Conservation (phyloP, 2,329 filamentous ascomycete genomes). For the Fusarium dimerum region DNA sequence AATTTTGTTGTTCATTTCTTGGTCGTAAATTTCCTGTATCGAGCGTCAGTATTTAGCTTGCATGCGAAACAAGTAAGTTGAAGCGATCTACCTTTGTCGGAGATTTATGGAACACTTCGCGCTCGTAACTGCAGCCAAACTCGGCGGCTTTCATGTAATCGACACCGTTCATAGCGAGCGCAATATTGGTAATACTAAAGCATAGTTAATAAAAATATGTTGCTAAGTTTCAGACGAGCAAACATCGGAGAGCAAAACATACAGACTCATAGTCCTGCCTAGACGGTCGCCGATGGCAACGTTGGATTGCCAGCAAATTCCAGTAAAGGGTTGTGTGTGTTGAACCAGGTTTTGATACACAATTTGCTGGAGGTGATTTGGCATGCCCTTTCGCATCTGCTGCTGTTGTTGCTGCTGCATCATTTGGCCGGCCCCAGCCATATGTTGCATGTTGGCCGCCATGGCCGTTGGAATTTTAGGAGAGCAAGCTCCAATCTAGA, state of each 20-base stretch:
- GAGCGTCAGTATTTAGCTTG: constrained; percentile 17
- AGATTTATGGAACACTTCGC: constrained; percentile 47
- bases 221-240: not conserved
- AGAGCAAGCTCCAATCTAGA: constrained; percentile 22
- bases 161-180: constrained; percentile 44
- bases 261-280: constrained; percentile 46
- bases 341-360: constrained; percentile 43
- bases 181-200: constrained; percentile 52
- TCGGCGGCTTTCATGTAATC: constrained; percentile 45
- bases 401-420: constrained; percentile 36
- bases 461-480: constrained; percentile 46
- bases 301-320: constrained; percentile 41
- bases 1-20: constrained; percentile 46
- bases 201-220: constrained; percentile 15
- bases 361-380: constrained; percentile 37
- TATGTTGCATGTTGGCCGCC: constrained; percentile 62
- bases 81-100: constrained; percentile 46
- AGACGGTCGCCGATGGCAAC: constrained; percentile 42
- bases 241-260: constrained; percentile 24
- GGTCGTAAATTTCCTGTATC: constrained; percentile 51
- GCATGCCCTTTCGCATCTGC: constrained; percentile 38
- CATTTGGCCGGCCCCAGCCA: constrained; percentile 50
- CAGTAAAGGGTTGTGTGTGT: constrained; percentile 34
- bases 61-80: not conserved
- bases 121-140: constrained; percentile 49